Evolutionary conservation across 441 rosid genomes (phyloP).

Genomic region (Populus trichocarpa): DNA sequence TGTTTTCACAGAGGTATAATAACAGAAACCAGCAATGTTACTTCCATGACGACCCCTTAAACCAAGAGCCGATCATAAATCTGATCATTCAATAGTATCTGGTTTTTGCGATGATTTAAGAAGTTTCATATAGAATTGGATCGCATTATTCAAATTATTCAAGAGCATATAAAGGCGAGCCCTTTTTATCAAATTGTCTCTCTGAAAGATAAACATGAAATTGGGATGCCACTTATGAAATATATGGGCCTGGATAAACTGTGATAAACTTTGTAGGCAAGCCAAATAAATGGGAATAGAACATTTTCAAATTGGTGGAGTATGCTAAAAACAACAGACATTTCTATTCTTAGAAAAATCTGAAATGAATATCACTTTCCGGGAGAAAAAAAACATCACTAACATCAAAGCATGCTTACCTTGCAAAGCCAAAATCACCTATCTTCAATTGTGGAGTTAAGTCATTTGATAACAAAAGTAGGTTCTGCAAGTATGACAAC

Average conservation of each 20-base stretch:
- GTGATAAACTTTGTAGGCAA: conserved; percentile 7
- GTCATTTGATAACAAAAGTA: conserved; percentile 60
- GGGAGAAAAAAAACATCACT: not conserved
- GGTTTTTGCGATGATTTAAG: not conserved
- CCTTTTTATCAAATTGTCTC: not conserved
- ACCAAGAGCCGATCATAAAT: not conserved
- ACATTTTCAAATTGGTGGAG: conserved; percentile 3
- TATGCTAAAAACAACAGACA: not conserved
- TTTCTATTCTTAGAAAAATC: conserved; percentile 1
- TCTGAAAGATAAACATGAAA: not conserved
- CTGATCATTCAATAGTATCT: not conserved
- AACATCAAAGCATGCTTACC: conserved; percentile 35
- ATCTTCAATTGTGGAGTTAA: conserved; percentile 60
- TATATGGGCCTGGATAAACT: not conserved
- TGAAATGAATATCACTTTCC: conserved; percentile 1
- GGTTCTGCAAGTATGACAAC: conserved; percentile 50
- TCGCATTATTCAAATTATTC: not conserved
- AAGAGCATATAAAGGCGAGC: not conserved
- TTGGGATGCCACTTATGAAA: not conserved
- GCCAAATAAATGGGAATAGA: conserved; percentile 4
- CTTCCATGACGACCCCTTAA: not conserved
- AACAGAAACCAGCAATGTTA: not conserved
- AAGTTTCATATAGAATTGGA: not conserved
- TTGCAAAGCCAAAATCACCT: conserved; percentile 93
- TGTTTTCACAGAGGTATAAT: not conserved